Base-by-base conservation (phyloP, 2,329 filamentous ascomycete genomes). In the Alternaria solani region DNA sequence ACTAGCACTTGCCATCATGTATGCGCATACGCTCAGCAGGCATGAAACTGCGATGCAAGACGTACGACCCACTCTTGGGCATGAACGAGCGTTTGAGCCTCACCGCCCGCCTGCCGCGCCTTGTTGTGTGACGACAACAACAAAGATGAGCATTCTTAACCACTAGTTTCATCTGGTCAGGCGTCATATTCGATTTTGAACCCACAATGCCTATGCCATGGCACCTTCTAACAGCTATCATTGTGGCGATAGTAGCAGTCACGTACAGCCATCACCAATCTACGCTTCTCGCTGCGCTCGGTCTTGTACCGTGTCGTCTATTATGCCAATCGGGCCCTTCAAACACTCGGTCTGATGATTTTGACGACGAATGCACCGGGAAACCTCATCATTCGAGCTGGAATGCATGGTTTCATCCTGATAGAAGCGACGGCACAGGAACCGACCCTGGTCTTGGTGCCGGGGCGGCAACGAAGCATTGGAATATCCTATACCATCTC, bases 401-500 rank as follows among this genome's bases (percentile, higher is more conserved):
- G 75, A 47, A 57, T n/a, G 71, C 64, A 51, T 78, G 76, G 75
- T 74, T 69, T 65, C 74, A 78, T 64, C 75, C 75, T 7, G 65
- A 75, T 38, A 61, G 67, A 23, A 63, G 53, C 20, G 57, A 56
- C 23, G 63, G 62, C 14, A 47, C 16, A 5, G 2, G 39, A 11
- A 34, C 44, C 14, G 53, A 64, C 48, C 57, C 51, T 30, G 59
- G 63, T 28, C 61, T 71, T 43, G 67, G 71, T 18, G 76, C 73
- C 18, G 74, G 76, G 7, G 47, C 63, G 7, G 64, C 68, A 14
- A 73, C 68, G 4, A 68, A 69, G 25, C 76, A 75, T 58, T 85
- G 84, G 83, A 82, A 85, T 65, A 73, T 86, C 26, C 70, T 84
- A 30, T 81, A 86, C 63, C 83, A 87, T 66, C 74, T 86, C 5